Evolutionary conservation across 1,284 basidiomycete species (phyloP).

Genomic region (Amylostereum areolatum): DNA sequence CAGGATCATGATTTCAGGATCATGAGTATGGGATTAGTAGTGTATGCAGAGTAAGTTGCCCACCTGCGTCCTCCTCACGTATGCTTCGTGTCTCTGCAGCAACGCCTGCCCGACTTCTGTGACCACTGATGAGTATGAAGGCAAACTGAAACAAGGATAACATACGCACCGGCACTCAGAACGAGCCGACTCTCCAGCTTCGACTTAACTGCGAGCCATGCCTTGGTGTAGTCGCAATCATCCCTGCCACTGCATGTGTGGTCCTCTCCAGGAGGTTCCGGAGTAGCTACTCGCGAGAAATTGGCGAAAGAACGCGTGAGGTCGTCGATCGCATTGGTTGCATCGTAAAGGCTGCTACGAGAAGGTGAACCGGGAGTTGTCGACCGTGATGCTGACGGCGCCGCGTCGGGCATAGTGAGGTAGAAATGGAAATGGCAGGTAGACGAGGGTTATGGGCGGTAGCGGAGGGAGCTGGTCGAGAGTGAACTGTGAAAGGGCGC

Average conservation of each 20-base stretch:
- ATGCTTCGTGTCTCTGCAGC: conserved; percentile 81
- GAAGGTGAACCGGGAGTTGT: conserved; percentile 51
- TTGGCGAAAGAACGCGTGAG: conserved; percentile 64
- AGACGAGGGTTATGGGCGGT: too few species aligned
- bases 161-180: conserved; percentile 72
- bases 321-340: conserved; percentile 70
- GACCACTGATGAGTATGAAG: background rate
- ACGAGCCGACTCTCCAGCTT: conserved; percentile 72
- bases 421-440: too few species aligned
- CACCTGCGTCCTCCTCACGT: conserved; percentile 69
- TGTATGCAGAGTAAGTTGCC: too few species aligned
- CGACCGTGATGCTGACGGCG: conserved; percentile 17
- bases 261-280: conserved; percentile 46
- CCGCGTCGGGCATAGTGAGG: too few species aligned
- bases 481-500: too few species aligned
- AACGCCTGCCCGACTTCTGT: conserved; percentile 90
- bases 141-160: conserved; percentile 2
- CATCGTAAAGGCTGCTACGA: conserved; percentile 50
- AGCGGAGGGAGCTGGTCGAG: too few species aligned
- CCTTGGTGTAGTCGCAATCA: conserved; percentile 54
- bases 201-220: conserved; percentile 63
- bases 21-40: background rate
- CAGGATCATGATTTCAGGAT: too few species aligned
- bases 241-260: conserved; percentile 64
- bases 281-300: conserved; percentile 65